These are phyloP conservation scores for Polyporus tsugae DNA, from an alignment of 1,284 basidiomycete genomes.

Conservation along the genomic window DNA sequence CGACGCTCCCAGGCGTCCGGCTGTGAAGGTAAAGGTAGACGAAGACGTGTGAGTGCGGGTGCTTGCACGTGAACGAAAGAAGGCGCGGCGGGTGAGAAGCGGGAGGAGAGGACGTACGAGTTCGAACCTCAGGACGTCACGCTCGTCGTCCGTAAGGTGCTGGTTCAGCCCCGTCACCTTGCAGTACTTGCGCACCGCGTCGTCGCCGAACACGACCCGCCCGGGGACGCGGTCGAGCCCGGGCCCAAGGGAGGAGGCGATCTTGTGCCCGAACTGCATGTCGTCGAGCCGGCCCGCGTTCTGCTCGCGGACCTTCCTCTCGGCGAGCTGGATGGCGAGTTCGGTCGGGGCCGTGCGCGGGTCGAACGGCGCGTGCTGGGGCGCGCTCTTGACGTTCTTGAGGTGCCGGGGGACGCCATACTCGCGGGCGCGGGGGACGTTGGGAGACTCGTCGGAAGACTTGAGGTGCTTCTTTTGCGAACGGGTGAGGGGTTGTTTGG, in stretches of 20 bases:
- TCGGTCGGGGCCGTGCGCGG: not conserved
- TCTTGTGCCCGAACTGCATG: slow-evolving; percentile 4
- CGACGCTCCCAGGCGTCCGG: slow-evolving; percentile 7
- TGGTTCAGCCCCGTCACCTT: slow-evolving; percentile 1
- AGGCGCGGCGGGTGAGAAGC: not conserved
- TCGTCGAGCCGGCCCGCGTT: not conserved
- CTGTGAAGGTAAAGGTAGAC: not conserved
- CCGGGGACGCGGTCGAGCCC: slow-evolving; percentile 12
- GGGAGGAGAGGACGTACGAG: slow-evolving; percentile 6
- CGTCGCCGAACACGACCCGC: slow-evolving; percentile 7
- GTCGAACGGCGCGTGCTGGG: slow-evolving; percentile 8
- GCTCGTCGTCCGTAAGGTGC: not conserved
- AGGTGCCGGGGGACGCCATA: slow-evolving; percentile 12
- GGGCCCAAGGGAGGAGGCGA: not conserved
- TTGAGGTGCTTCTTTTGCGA: slow-evolving; percentile 7
- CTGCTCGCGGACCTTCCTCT: not conserved
- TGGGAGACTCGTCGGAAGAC: not conserved
- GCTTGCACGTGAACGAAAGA: not conserved
- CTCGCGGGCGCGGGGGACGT: slow-evolving; percentile 8
- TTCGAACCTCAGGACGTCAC: slow-evolving; percentile 10
- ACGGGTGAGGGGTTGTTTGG: not conserved
- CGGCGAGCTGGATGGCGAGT: not conserved
- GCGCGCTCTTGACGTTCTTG: slow-evolving; percentile 9
- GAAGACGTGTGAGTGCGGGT: too few species aligned
- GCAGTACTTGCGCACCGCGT: slow-evolving; percentile 15